Base-by-base conservation (phyloP, 2,329 filamentous ascomycete species). In the Botrytis tulipae region DNA sequence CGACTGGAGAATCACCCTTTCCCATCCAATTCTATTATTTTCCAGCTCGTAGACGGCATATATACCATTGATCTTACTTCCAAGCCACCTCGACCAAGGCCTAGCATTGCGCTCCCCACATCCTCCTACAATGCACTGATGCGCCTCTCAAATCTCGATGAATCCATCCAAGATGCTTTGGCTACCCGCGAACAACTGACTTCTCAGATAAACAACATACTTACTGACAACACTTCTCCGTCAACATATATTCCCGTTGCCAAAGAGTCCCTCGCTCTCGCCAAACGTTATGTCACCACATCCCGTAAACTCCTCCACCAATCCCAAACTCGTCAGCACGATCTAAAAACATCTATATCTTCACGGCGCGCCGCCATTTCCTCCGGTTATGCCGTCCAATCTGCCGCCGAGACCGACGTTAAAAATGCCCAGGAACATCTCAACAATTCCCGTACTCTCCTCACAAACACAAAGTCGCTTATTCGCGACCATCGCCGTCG, bases 101-200 rank as follows among this genome's bases (percentile, higher is more conserved):
- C 87, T 37, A 85, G 86, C 9, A 82, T 86, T 1, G 77, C 84
- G 3, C 81, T 88, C 0, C 84, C 88, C 0, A 94, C 92, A 0
- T 94, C 94, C 0, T 94, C 94, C 0, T 98, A 97, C 81, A 94
- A 94, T 79, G 90, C 93, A 2, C 85, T 98, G 32, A 95, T 98
- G 91, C 91, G 93, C 74, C 86, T 98, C 18, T 91, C 93, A 9
- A 97, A 95, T 73, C 86, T 98, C 25, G 94, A 97, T 76, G 93
- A 92, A 80, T 97, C 94, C 72, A 93, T 98, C 37, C 94, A 97
- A 80, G 95, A 98, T 82, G 94, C 94, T 1, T 84, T 97, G 16
- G 88, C 90, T 1, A 97, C 93, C 0, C 90, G 92, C 22, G 89
- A 92, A 74, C 87, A 87, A 71, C 86, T 98, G 14, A 90, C 93